Percentiles rank a stretch among this genome's conserved stretches.
Evolutionary conservation across 345 rosid genomes (phyloP).

Genomic region (Hirschfeldia incana): DNA sequence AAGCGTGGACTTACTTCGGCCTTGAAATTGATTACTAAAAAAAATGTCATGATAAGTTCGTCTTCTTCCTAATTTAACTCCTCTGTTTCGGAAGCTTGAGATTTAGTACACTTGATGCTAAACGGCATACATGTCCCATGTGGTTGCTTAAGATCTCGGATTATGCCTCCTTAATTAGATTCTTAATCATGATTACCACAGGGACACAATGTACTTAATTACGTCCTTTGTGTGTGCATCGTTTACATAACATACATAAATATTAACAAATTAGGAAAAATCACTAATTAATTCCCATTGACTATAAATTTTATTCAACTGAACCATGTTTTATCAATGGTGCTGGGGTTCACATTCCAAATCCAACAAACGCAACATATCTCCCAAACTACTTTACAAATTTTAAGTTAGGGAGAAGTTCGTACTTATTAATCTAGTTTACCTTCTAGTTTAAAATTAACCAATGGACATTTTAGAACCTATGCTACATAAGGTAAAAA

Average conservation of each 20-base stretch:
- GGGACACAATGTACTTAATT: conserved; percentile 20
- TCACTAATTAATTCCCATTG: not conserved
- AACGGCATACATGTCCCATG: conserved; percentile 29
- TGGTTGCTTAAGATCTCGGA: conserved; percentile 41
- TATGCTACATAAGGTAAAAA: not conserved
- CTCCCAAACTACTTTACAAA: not conserved
- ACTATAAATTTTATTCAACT: not conserved
- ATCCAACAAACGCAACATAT: not conserved
- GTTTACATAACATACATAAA: not conserved
- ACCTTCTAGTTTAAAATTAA: not conserved
- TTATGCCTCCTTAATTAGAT: conserved; percentile 32
- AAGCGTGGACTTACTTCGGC: conserved; percentile 8
- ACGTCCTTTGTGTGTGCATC: conserved; percentile 6
- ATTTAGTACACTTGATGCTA: conserved; percentile 27
- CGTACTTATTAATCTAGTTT: not conserved
- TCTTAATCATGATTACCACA: conserved; percentile 30
- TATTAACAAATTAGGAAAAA: not conserved
- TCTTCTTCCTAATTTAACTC: conserved; percentile 34
- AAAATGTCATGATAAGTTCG: conserved; percentile 25
- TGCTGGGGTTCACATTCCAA: not conserved
- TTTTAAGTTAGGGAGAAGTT: not conserved
- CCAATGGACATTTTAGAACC: not conserved
- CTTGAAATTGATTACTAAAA: not conserved
- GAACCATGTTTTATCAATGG: not conserved
- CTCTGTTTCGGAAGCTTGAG: conserved; percentile 33